Base-by-base conservation (phyloP, 306 rosid genomes). In the Urtica urens region DNA sequence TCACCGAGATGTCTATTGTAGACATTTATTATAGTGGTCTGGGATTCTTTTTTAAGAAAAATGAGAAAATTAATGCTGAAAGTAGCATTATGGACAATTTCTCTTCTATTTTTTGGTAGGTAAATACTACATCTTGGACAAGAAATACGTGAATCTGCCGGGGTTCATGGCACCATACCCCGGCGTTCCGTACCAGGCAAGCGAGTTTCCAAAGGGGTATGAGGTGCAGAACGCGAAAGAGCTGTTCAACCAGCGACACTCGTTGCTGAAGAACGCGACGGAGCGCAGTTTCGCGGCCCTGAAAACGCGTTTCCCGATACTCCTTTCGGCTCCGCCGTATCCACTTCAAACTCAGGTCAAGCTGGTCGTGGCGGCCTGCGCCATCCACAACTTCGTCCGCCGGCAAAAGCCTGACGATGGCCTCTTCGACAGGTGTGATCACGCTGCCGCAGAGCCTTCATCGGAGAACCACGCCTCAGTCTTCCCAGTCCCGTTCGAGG, bases 261-360 rank as follows among this genome's bases (percentile, higher is more conserved):
- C 87, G 1, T 50, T 79, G 66, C 49, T 87, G 55, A 62, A 74
- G 28, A 72, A 66, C 46, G 74, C 90, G 26, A 63, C 83, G 0
- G 69, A 67, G 46, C 74, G 77, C 29, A 67, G 68, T 55, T 82
- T 79, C 53, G 86, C 78, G 46, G 74, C 75, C 46, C 58, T 86
- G 30, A 82, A 82, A 63, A 78, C 69, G 12, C 78, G 96, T 19
- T 86, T 86, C 67, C 96, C 96, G 23, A 86, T 82, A 67, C 49
- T 82, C 70, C 65, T 70, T 65, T 60, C 86, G 29, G 71, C 93
- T 53, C 86, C 96, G 63, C 78, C 96, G 0, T 86, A 86, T 66
- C 96, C 90, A 4, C 64, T 86, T 48, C 94, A 77, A 58, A 86
- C 96, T 1, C 96, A 86, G 42, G 96, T 86, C 49, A 86, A 79